Base-by-base conservation (phyloP, 2,329 filamentous ascomycete genomes). In the Venturiaceae sp. region DNA sequence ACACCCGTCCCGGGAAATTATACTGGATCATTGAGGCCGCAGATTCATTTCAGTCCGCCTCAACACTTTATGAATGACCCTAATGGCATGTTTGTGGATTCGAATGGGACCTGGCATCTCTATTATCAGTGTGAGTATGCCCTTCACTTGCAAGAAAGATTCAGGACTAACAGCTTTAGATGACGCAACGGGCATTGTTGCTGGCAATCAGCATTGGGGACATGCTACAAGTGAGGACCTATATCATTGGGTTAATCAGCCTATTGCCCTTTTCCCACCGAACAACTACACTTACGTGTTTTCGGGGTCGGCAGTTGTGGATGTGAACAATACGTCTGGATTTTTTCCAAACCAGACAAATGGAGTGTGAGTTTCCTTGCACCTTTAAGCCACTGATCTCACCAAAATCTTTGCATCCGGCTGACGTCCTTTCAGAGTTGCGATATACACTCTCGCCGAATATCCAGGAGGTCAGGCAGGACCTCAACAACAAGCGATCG, bases 121-220 rank as follows among this genome's bases (percentile, higher is more conserved):
- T 87, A 87, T 69, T 87, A 87, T 64, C 84, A 87, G 66, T 83
- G 77, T 73, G 70, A 9, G 58, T 52, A 16, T 36, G 19, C 14
- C 50, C 41, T 36, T 28, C 3, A 6, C 34, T 32, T 13, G 16
- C 30, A 21, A 37, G 36, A 70, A 67, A 41, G 7, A 6, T 32
- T 47, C 34, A 52, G 39, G 44, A n/a, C 23, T 26, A 30, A 9
- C n/a, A 34, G 3, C 32, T 26, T 53, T 37, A 77, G 75, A 80
- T 63, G 80, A 81, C 58, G 78, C 80, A 1, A 74, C 74, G 0
- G 76, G 66, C 2, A 68, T 71, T 7, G 74, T 79, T 0, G 79
- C 72, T 5, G 82, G 82, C 1, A 82, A 84, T 60, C 79, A 85
- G 64, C 83, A 86, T 63, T 87, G 84, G 84, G 84, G 84, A 9